Conservation (phyloP, 176 grass and related monocot species). For the Oryza brachyantha region DNA sequence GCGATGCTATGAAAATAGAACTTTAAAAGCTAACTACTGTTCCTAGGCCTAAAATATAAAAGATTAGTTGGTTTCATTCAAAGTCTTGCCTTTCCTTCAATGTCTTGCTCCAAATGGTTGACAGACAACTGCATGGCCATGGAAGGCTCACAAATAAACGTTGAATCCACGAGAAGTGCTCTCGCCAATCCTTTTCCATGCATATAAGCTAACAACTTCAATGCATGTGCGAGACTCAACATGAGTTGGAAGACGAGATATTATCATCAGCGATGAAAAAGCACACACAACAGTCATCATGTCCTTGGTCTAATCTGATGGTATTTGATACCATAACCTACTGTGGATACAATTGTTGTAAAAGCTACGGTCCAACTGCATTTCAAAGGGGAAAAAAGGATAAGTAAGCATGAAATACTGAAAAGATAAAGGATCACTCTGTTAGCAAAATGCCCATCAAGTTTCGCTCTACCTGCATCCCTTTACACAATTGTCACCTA, state of each 20-base stretch:
- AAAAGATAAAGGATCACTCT: conserved; percentile 2
- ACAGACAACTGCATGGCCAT: background rate
- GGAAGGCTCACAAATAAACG: background rate
- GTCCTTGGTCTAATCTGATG: conserved; percentile 37
- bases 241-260: background rate
- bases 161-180: background rate
- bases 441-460: background rate
- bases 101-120: background rate
- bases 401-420: conserved; percentile 19
- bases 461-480: background rate
- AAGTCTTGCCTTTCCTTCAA: background rate
- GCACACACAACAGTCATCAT: background rate
- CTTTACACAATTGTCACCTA: background rate
- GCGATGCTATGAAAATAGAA: background rate
- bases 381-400: background rate
- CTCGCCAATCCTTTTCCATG: background rate
- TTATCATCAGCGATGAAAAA: background rate
- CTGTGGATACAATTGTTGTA: conserved; percentile 64
- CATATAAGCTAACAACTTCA: background rate
- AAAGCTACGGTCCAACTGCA: conserved; percentile 88
- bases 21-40: background rate
- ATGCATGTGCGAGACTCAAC: background rate
- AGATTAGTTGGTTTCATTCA: conserved; percentile 7
- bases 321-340: conserved; percentile 78
- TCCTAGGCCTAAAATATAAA: background rate